These are phyloP conservation scores for Pestalotiopsis fici DNA, from an alignment of 2,329 filamentous ascomycete species.

Conservation along the genomic window DNA sequence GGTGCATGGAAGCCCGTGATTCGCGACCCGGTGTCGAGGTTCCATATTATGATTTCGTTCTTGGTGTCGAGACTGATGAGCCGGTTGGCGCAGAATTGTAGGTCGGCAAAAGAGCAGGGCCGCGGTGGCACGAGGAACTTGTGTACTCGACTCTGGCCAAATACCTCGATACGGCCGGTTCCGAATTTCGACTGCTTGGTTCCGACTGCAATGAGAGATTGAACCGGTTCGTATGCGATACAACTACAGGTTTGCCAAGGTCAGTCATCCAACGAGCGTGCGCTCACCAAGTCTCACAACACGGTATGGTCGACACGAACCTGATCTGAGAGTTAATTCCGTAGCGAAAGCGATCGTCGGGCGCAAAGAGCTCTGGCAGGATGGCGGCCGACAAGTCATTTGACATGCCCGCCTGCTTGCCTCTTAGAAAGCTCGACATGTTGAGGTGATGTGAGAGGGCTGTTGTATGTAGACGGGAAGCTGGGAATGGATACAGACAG, in stretches of 20 bases:
- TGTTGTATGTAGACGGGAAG: background rate
- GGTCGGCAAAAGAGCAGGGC: slow-evolving; percentile 70
- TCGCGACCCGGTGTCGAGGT: slow-evolving; percentile 69
- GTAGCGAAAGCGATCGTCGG: slow-evolving; percentile 82
- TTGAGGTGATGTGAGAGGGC: slow-evolving; percentile 11
- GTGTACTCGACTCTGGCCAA: slow-evolving; percentile 79
- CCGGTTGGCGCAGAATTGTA: slow-evolving; percentile 86
- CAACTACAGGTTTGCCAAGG: slow-evolving; percentile 60
- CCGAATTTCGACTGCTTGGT: slow-evolving; percentile 87
- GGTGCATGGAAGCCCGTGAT: slow-evolving; percentile 74
- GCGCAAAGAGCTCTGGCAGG: slow-evolving; percentile 73
- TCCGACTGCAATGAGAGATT: slow-evolving; percentile 89
- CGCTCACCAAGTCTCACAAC: background rate
- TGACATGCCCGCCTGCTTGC: slow-evolving; percentile 91
- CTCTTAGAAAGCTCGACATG: slow-evolving; percentile 87
- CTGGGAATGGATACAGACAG: background rate
- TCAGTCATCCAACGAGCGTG: background rate
- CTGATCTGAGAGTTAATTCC: slow-evolving; percentile 78
- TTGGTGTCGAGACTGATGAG: slow-evolving; percentile 82
- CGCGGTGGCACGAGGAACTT: slow-evolving; percentile 72
- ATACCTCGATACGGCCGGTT: slow-evolving; percentile 83
- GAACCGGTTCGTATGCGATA: slow-evolving; percentile 88
- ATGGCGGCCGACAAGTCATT: slow-evolving; percentile 87
- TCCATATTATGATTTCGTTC: slow-evolving; percentile 84
- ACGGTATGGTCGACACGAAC: slow-evolving; percentile 21